Evolutionary conservation across 352 stramenopile genomes (phyloP).

Genomic region (Heterotrichella gracilis): DNA sequence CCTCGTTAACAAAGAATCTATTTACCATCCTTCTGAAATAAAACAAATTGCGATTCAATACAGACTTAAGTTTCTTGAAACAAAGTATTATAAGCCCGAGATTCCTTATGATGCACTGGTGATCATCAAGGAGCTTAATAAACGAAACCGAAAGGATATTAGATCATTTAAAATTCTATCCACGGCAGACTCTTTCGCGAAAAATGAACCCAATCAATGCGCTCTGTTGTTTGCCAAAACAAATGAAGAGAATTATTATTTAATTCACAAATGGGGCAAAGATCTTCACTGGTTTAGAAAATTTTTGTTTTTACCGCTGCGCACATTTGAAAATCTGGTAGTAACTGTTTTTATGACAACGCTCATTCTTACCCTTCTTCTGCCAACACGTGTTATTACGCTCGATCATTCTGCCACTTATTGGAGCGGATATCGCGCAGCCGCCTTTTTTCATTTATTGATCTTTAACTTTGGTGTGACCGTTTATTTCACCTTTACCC

Average conservation of each 20-base stretch:
- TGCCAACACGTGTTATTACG: background rate
- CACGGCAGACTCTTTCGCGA: background rate
- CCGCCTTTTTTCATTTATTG: background rate
- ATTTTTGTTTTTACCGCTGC: background rate
- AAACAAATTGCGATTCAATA: background rate
- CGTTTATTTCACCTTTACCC: background rate
- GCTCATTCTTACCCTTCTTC: background rate
- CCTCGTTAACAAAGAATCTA: background rate
- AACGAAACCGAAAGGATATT: background rate
- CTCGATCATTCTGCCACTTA: background rate
- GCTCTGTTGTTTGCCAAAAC: background rate
- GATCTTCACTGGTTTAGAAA: background rate
- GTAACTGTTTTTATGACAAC: background rate
- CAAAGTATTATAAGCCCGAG: background rate
- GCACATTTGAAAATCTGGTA: background rate
- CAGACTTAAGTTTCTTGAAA: background rate
- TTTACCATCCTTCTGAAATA: background rate
- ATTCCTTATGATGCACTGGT: background rate
- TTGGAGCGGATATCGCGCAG: background rate
- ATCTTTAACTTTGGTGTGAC: background rate
- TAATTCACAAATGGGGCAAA: background rate
- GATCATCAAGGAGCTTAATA: background rate
- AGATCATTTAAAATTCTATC: background rate
- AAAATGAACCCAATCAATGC: background rate
- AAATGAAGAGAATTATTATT: background rate